Evolutionary conservation across 2,329 filamentous ascomycete genomes (phyloP).

Genomic region (Penicillium sp.): DNA sequence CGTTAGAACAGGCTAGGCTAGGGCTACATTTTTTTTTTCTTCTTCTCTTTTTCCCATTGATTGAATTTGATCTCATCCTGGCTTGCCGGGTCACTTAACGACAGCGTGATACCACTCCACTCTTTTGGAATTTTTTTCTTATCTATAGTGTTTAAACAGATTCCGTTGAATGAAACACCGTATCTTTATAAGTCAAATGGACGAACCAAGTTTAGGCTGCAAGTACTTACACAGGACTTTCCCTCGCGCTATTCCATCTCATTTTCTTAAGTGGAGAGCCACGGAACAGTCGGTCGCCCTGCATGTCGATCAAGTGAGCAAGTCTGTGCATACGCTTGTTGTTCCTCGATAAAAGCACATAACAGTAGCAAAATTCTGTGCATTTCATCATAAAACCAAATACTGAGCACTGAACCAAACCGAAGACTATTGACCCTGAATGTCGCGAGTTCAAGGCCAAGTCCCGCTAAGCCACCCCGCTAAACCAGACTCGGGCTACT

Average conservation of each 20-base stretch:
- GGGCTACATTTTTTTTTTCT: constrained; percentile 1
- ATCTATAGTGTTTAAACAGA: background rate
- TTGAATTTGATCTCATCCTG: constrained; percentile 9
- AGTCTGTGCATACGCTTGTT: too few species aligned
- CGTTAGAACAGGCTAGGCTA: constrained; percentile 10
- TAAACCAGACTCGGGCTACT: background rate
- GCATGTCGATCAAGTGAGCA: too few species aligned
- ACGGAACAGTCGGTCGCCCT: too few species aligned
- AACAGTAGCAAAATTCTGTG: too few species aligned
- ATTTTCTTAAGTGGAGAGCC: too few species aligned
- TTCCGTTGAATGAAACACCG: background rate
- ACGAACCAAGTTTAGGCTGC: too few species aligned
- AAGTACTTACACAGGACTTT: background rate
- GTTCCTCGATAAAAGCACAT: too few species aligned
- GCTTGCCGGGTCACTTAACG: constrained; percentile 11
- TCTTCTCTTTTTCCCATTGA: constrained; percentile 3
- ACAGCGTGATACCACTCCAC: constrained; percentile 26
- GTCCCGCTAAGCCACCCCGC: background rate
- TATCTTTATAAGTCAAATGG: too few species aligned
- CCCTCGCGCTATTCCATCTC: background rate
- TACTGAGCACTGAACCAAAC: too few species aligned
- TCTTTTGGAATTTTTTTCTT: constrained; percentile 12
- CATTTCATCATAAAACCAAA: too few species aligned
- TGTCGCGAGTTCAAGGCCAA: background rate
- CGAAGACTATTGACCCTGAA: too few species aligned